Evolutionary conservation across 2,329 filamentous ascomycete genomes (phyloP).

Genomic region (Tolypocladium capitatum): DNA sequence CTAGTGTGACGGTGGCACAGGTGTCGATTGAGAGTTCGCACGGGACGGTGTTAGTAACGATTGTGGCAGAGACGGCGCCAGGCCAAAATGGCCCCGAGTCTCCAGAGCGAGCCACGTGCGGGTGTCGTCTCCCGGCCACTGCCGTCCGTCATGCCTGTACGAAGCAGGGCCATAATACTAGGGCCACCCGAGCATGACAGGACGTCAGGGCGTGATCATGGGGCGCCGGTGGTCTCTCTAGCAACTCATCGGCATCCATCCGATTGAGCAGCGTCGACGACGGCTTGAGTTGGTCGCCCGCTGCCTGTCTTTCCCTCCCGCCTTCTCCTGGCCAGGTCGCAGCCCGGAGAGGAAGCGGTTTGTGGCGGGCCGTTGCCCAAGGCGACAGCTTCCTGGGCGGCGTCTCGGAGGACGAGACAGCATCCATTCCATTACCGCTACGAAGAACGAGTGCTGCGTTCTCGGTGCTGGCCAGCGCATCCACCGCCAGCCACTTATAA

Average conservation of each 20-base stretch:
- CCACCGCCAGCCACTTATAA: background rate
- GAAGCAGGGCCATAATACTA: too few species aligned
- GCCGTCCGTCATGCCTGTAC: background rate
- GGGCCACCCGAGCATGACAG: background rate
- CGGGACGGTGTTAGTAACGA: too few species aligned
- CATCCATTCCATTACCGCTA: too few species aligned
- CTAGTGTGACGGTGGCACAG: background rate
- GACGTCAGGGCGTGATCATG: background rate
- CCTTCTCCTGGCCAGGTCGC: background rate
- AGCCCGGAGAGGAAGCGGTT: background rate
- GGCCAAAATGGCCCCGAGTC: too few species aligned
- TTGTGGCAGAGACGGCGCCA: too few species aligned
- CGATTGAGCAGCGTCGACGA: background rate
- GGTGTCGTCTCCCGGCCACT: constrained; percentile 3
- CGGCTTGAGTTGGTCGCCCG: background rate
- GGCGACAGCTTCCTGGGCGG: background rate
- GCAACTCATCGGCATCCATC: background rate
- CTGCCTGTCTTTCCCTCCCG: background rate
- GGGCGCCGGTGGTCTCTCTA: background rate
- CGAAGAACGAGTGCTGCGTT: too few species aligned
- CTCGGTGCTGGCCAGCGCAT: background rate
- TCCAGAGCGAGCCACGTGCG: too few species aligned
- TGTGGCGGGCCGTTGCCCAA: background rate
- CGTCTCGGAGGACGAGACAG: too few species aligned
- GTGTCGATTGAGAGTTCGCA: too few species aligned